Conservation (phyloP, 306 rosid genomes). For the Dicorynia guianensis region DNA sequence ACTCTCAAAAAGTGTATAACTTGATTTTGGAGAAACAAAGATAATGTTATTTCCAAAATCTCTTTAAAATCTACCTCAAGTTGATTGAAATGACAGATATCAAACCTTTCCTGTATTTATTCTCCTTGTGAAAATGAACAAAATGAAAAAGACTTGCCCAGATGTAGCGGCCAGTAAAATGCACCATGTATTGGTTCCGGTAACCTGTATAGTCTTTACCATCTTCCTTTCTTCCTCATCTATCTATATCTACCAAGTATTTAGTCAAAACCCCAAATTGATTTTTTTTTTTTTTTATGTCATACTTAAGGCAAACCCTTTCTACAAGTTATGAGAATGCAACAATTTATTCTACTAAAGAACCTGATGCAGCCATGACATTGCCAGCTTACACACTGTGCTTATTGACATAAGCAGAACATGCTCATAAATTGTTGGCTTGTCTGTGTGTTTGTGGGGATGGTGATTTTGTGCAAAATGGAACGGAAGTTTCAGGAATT, state of each 20-base stretch:
- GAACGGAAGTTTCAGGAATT: slow-evolving; percentile 1
- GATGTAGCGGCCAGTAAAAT: no score
- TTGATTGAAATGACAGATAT: no score
- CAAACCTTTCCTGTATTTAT: no score
- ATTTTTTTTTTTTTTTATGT: background rate
- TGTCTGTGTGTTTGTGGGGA: no score
- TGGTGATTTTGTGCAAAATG: background rate
- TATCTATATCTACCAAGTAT: background rate
- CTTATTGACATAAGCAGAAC: slow-evolving; percentile 19
- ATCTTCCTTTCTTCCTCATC: slow-evolving; percentile 1
- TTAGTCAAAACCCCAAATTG: background rate
- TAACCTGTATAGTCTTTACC: background rate
- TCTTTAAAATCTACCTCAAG: no score
- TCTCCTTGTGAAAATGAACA: background rate
- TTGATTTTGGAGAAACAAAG: no score
- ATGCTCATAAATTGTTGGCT: background rate
- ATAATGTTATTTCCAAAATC: no score
- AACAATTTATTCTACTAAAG: background rate
- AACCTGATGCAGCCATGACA: background rate
- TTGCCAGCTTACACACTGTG: background rate
- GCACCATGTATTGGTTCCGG: no score
- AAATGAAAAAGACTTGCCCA: no score
- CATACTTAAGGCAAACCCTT: background rate
- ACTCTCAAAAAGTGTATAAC: no score
- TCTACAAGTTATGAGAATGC: background rate